Percentiles rank a stretch among this genome's conserved stretches.
Evolutionary conservation across 2,329 filamentous ascomycete species (phyloP).

Genomic region (Paraconiothyrium sp.): DNA sequence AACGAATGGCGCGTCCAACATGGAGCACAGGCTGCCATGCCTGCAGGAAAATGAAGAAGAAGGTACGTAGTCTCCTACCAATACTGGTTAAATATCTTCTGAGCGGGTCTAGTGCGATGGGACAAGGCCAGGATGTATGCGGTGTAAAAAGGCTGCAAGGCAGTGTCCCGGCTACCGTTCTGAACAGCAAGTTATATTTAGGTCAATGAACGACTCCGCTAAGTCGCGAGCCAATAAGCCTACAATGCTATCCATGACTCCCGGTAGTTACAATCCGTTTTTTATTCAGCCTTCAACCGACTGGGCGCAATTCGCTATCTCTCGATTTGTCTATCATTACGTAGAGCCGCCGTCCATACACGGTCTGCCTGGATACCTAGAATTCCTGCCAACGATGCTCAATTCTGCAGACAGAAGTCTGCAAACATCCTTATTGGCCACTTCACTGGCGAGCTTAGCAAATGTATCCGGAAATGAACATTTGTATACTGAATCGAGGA

Average conservation of each 20-base stretch:
- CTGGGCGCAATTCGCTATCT: conserved; percentile 8
- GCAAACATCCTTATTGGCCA: conserved; percentile 1
- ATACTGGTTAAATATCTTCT: not conserved
- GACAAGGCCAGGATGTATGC: not conserved
- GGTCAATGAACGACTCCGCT: conserved; percentile 7
- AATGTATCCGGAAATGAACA: conserved; percentile 11
- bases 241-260: not conserved
- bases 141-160: conserved; percentile 2
- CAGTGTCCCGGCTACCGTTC: conserved; percentile 1
- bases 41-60: conserved; percentile 13
- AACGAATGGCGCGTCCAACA: not conserved
- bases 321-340: conserved; percentile 9
- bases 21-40: conserved; percentile 8
- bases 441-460: conserved; percentile 2
- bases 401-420: conserved; percentile 1
- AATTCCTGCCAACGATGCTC: conserved; percentile 10
- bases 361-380: conserved; percentile 8
- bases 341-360: not conserved
- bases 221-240: conserved; percentile 10
- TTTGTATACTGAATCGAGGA: conserved; percentile 1
- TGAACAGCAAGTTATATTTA: not conserved
- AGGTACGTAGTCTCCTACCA: not conserved
- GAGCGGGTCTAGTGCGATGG: not conserved
- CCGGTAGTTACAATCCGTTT: not conserved
- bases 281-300: conserved; percentile 12